Percentiles rank a stretch among this genome's conserved stretches.
These are phyloP conservation scores for Teratosphaeriaceae sp. DNA, from an alignment of 2,329 filamentous ascomycete genomes.

Conservation along the genomic window DNA sequence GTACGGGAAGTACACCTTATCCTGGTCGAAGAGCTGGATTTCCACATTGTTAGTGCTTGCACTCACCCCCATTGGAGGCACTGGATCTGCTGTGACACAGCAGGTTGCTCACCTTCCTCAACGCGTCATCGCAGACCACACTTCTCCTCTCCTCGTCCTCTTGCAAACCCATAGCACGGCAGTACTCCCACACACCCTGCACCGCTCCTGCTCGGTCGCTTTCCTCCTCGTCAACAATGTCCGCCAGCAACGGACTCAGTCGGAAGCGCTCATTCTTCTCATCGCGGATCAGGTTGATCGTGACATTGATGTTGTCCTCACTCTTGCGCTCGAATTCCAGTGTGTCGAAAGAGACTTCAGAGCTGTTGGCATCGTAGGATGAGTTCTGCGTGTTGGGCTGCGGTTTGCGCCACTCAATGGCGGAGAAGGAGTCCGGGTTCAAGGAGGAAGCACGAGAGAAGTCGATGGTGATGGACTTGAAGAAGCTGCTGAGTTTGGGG, in stretches of 20 bases:
- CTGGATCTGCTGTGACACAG: neutral
- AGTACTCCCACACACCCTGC: constrained; percentile 93
- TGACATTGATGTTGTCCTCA: constrained; percentile 88
- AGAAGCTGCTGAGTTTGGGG: constrained; percentile 67
- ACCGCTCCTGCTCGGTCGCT: constrained; percentile 83
- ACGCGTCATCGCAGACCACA: constrained; percentile 79
- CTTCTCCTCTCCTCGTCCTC: constrained; percentile 93
- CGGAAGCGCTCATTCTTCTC: constrained; percentile 81
- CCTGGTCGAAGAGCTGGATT: constrained; percentile 65
- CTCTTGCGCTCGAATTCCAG: constrained; percentile 85
- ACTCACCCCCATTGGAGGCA: neutral
- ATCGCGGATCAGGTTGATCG: constrained; percentile 76
- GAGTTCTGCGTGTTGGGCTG: constrained; percentile 40
- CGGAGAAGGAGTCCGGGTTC: constrained; percentile 54
- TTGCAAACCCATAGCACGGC: constrained; percentile 75
- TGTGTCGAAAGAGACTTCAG: constrained; percentile 77
- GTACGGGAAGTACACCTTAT: constrained; percentile 77
- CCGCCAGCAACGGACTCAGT: constrained; percentile 70
- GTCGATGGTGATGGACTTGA: constrained; percentile 67
- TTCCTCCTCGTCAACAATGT: constrained; percentile 78
- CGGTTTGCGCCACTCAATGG: constrained; percentile 85
- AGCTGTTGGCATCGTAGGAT: constrained; percentile 44
- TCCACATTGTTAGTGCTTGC: too few species aligned
- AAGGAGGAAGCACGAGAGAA: constrained; percentile 53
- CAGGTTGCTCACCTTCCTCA: constrained; percentile 59